Evolutionary conservation across 371 early-diverging fungal species (phyloP).

Genomic region (Mortierella sp.): DNA sequence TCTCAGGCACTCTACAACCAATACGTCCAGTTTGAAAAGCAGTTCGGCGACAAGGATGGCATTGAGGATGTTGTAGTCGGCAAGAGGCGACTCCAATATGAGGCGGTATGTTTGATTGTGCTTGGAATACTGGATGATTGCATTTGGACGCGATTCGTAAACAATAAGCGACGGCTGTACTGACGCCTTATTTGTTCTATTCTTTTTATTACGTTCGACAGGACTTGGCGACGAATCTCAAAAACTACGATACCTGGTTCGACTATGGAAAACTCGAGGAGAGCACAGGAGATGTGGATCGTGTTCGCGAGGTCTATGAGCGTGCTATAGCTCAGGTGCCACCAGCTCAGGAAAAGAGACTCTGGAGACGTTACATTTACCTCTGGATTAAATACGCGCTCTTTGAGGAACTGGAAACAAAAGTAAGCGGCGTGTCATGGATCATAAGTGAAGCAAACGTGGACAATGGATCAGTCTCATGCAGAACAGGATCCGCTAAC

Average conservation of each 20-base stretch:
- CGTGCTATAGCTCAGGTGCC: constrained; percentile 95
- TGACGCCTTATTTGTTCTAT: not conserved
- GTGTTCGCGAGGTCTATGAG: constrained; percentile 94
- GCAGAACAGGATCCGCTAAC: not conserved
- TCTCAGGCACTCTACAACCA: constrained; percentile 91
- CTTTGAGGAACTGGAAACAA: constrained; percentile 91
- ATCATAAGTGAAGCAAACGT: not conserved
- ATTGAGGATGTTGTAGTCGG: constrained; percentile 92
- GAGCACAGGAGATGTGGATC: constrained; percentile 76
- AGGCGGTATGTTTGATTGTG: constrained; percentile 67
- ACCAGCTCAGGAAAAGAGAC: constrained; percentile 88
- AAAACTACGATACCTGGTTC: constrained; percentile 97
- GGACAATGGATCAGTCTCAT: not conserved
- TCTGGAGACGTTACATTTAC: constrained; percentile 97
- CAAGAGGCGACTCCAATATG: constrained; percentile 92
- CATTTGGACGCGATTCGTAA: not conserved
- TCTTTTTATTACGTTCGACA: constrained; percentile 4
- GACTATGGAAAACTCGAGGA: constrained; percentile 94
- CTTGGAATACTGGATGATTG: not conserved
- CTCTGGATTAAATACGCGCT: constrained; percentile 98
- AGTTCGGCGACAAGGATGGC: constrained; percentile 88
- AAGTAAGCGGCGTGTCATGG: constrained; percentile 57
- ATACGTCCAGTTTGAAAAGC: constrained; percentile 97
- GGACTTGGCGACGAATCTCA: constrained; percentile 81
- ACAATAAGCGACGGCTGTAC: not conserved